These are phyloP conservation scores for Barnettozyma sucrosica DNA, from an alignment of 805 yeast genomes.

Conservation along the genomic window DNA sequence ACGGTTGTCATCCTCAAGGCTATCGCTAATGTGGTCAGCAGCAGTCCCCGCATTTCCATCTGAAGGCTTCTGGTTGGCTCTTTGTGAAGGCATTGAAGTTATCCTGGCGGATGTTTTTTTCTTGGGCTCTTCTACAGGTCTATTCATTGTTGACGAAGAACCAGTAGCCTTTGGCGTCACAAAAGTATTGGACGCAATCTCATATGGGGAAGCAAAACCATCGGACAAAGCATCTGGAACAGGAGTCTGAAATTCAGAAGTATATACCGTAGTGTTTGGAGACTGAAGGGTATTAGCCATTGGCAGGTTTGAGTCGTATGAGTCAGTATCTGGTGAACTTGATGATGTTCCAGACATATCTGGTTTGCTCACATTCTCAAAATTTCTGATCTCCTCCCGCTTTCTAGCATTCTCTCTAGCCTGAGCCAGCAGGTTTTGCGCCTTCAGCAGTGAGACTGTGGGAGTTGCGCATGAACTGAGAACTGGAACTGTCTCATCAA, in stretches of 20 bases:
- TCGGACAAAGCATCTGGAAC: conserved; percentile 21
- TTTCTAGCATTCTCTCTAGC: conserved; percentile 69
- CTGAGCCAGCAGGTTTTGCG: conserved; percentile 78
- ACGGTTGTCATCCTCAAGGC: background rate
- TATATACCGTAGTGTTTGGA: conserved; percentile 33
- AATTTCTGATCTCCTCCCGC: conserved; percentile 39
- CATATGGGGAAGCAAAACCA: conserved; percentile 66
- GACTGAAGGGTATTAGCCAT: conserved; percentile 21
- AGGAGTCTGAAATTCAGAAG: conserved; percentile 31
- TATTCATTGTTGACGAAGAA: conserved; percentile 12
- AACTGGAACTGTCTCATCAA: conserved; percentile 89
- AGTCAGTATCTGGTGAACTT: conserved; percentile 25
- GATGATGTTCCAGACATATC: conserved; percentile 29
- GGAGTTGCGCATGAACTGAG: conserved; percentile 92
- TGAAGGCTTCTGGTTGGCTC: background rate
- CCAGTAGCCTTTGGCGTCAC: conserved; percentile 39
- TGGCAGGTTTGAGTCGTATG: conserved; percentile 20
- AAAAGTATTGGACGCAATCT: conserved; percentile 55
- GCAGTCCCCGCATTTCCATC: background rate
- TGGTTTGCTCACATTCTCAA: conserved; percentile 21
- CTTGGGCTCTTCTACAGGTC: conserved; percentile 23
- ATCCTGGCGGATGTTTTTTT: conserved; percentile 19
- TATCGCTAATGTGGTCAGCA: background rate
- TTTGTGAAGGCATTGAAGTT: background rate
- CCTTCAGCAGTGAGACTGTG: conserved; percentile 82